phyloP scores from a whole-genome alignment of 768 basidiomycete genomes.

The Mrakia hoshinonis region DNA sequence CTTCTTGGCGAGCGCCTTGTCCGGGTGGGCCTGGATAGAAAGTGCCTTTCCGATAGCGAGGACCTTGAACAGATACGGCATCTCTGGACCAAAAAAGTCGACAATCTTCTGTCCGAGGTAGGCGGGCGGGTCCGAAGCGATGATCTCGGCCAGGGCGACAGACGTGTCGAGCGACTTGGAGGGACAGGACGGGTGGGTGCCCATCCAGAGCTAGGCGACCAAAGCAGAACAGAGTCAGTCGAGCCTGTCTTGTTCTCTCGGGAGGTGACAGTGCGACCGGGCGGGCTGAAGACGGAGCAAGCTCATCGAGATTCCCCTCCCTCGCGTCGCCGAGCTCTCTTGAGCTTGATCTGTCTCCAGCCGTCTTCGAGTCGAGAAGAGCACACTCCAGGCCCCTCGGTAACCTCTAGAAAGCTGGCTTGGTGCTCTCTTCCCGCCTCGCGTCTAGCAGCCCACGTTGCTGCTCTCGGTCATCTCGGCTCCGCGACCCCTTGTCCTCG shows the following conservation, averaged over 20 bases:
- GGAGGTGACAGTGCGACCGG: not conserved
- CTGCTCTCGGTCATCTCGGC: not conserved
- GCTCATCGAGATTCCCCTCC: too few relatives aligned
- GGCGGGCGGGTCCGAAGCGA: constrained; percentile 60
- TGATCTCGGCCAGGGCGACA: constrained; percentile 51
- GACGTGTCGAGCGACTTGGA: constrained; percentile 46
- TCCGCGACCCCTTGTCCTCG: not conserved
- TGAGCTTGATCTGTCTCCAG: too few relatives aligned
- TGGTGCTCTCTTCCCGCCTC: not conserved
- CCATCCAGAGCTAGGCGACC: constrained; percentile 96
- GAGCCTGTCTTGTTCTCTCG: not conserved
- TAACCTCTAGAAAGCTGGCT: not conserved
- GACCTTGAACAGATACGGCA: constrained; percentile 89
- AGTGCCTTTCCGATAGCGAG: constrained; percentile 80
- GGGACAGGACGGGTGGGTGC: constrained; percentile 75
- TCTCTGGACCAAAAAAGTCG: constrained; percentile 51
- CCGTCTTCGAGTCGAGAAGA: not conserved
- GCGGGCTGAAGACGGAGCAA: not conserved
- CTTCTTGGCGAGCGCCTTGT: constrained; percentile 67
- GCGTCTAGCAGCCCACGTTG: too few relatives aligned
- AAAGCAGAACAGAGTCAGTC: not conserved
- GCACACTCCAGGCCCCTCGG: not conserved
- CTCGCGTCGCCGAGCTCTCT: too few relatives aligned
- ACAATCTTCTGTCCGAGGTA: constrained; percentile 53
- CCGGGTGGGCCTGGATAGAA: constrained; percentile 86